A percentile compares a stretch with the other conserved stretches of the same genome.
These are phyloP conservation scores for Candida fluviatilis DNA, from an alignment of 805 yeast genomes.

Conservation along the genomic window DNA sequence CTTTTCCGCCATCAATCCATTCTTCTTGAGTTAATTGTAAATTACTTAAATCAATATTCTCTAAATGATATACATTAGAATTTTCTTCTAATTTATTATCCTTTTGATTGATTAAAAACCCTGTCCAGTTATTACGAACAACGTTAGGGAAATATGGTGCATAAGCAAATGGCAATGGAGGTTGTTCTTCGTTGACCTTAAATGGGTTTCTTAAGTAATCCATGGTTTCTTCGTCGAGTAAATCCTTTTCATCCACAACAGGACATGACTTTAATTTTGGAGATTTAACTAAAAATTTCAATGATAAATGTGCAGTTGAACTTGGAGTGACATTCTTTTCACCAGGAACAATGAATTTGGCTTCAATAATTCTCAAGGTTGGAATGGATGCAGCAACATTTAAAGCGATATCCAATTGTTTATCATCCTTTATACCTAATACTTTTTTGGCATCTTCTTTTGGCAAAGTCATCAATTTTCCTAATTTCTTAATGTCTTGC, in stretches of 20 bases:
- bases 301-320: conserved; percentile 67
- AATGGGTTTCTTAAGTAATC: conserved; percentile 73
- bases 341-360: conserved; percentile 84
- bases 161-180: conserved; percentile 59
- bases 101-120: conserved; percentile 63
- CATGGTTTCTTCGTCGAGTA: conserved; percentile 56
- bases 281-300: conserved; percentile 74
- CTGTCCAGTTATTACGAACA: conserved; percentile 57
- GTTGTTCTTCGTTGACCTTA: conserved; percentile 60
- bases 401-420: conserved; percentile 45
- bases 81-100: conserved; percentile 76
- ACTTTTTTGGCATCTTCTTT: conserved; percentile 51
- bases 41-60: conserved; percentile 52
- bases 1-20: conserved; percentile 40
- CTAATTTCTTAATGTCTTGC: conserved; percentile 51
- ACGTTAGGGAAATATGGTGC: conserved; percentile 74
- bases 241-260: conserved; percentile 33
- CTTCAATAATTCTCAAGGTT: conserved; percentile 57
- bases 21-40: conserved; percentile 49
- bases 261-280: conserved; percentile 62
- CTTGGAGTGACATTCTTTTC: conserved; percentile 61
- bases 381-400: conserved; percentile 66
- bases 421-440: conserved; percentile 49
- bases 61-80: conserved; percentile 48
- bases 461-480: conserved; percentile 62